phyloP scores from a whole-genome alignment of 2,329 filamentous ascomycete species.

The Tolypocladium ophioglossoides region DNA sequence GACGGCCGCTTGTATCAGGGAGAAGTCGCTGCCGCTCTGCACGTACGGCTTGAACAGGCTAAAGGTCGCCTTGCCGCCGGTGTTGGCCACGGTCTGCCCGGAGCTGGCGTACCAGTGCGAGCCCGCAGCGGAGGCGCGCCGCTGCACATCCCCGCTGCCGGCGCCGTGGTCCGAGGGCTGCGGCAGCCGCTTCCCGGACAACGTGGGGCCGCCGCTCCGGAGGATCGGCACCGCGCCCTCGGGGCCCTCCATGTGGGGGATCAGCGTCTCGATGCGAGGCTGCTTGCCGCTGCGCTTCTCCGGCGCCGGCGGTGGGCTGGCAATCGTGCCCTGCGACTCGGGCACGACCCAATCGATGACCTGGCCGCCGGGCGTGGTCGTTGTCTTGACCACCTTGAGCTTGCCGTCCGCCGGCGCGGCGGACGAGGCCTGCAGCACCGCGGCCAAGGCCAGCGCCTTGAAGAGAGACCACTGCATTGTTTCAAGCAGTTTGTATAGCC shows the following conservation, averaged over 20 bases:
- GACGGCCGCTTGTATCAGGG: slow-evolving; percentile 10
- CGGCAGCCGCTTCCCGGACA: slow-evolving; percentile 7
- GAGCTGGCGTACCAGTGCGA: slow-evolving; percentile 11
- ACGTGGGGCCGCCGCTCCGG: slow-evolving; percentile 3
- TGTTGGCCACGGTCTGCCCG: slow-evolving; percentile 3
- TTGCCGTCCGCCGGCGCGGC: background rate
- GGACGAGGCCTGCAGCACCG: background rate
- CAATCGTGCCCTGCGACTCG: slow-evolving; percentile 7
- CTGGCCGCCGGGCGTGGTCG: slow-evolving; percentile 4
- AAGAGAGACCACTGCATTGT: background rate
- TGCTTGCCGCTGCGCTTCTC: background rate
- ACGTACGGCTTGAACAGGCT: slow-evolving; percentile 9
- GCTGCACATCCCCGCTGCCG: background rate
- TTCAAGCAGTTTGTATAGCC: background rate
- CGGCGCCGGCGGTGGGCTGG: slow-evolving; percentile 2
- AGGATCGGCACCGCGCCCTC: slow-evolving; percentile 9
- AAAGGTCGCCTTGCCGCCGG: slow-evolving; percentile 7
- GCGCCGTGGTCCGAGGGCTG: background rate
- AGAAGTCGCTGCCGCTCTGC: slow-evolving; percentile 7
- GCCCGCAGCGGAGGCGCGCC: slow-evolving; percentile 3
- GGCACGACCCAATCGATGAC: slow-evolving; percentile 10
- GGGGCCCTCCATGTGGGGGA: slow-evolving; percentile 3
- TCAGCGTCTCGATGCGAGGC: background rate
- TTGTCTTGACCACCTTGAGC: slow-evolving; percentile 7
- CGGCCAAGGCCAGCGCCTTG: background rate